Evolutionary conservation across 768 basidiomycete genomes (phyloP).

Genomic region (Gloeophyllum trabeum): DNA sequence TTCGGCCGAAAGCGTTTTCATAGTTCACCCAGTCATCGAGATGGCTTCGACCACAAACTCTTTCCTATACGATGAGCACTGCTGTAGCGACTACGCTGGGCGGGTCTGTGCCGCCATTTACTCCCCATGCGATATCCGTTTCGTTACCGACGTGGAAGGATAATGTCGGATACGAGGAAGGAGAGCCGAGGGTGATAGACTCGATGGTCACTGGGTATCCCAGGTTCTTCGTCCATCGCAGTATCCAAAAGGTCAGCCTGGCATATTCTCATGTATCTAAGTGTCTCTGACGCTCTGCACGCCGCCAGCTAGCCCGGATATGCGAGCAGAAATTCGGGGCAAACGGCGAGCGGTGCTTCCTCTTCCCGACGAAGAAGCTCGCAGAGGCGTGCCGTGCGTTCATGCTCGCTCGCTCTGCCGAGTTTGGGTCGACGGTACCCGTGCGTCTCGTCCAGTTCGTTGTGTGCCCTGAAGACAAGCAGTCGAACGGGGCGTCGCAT

Average conservation of each 20-base stretch:
- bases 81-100: slow-evolving; percentile 23
- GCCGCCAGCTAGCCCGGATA: slow-evolving; percentile 72
- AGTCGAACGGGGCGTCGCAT: slow-evolving; percentile 6
- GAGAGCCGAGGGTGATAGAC: slow-evolving; percentile 66
- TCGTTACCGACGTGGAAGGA: slow-evolving; percentile 90
- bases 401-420: slow-evolving; percentile 38
- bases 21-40: no score
- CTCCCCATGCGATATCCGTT: slow-evolving; percentile 89
- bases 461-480: slow-evolving; percentile 49
- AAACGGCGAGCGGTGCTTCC: slow-evolving; percentile 61
- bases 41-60: no score
- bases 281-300: slow-evolving; percentile 1
- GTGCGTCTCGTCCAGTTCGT: slow-evolving; percentile 58
- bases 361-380: slow-evolving; percentile 62
- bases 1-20: no score
- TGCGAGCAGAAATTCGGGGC: slow-evolving; percentile 73
- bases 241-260: slow-evolving; percentile 64
- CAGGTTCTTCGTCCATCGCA: slow-evolving; percentile 85
- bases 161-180: slow-evolving; percentile 87
- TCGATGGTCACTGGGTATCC: slow-evolving; percentile 88
- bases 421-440: slow-evolving; percentile 30
- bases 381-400: slow-evolving; percentile 73
- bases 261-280: background rate
- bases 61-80: background rate
- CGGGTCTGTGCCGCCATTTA: slow-evolving; percentile 48